Evolutionary conservation across 768 basidiomycete species (phyloP).

Genomic region (Symmetrospora coprosmae): DNA sequence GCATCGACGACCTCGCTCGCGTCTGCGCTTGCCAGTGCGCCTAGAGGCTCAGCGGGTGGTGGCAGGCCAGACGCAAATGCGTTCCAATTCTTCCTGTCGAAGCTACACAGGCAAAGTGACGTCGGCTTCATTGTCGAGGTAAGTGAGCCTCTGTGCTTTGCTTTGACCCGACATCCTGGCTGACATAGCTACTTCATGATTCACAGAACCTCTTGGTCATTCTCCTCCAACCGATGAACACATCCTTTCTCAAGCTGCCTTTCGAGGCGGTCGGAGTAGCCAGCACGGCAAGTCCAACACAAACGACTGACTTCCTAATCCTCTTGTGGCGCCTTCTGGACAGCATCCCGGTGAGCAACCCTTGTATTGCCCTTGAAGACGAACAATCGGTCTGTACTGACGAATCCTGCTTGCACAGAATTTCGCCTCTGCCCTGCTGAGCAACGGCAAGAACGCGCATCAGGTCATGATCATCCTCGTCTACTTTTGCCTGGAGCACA

Average conservation of each 20-base stretch:
- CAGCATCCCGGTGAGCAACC: constrained; percentile 59
- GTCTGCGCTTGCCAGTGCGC: background rate
- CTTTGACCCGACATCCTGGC: background rate
- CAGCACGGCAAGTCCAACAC: background rate
- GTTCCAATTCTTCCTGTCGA: constrained; percentile 81
- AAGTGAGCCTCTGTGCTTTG: constrained; percentile 39
- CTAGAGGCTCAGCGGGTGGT: background rate
- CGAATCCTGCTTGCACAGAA: constrained; percentile 45
- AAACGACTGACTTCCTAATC: constrained; percentile 32
- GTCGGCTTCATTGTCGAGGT: constrained; percentile 71
- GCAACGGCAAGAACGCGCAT: constrained; percentile 65
- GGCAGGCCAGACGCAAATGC: constrained; percentile 52
- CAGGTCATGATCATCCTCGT: constrained; percentile 59
- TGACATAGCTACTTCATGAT: background rate
- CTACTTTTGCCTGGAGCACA: constrained; percentile 69
- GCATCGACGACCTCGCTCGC: background rate
- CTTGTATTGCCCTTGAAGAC: background rate
- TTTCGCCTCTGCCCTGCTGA: constrained; percentile 67
- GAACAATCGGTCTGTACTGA: too few species aligned
- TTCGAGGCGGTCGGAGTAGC: constrained; percentile 10
- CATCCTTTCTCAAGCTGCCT: constrained; percentile 36
- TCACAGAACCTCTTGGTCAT: background rate
- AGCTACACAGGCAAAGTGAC: constrained; percentile 84
- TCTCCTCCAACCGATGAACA: constrained; percentile 44
- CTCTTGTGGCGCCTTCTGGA: constrained; percentile 80